These are phyloP conservation scores for Cystofilobasidium capitatum DNA, from an alignment of 768 basidiomycete genomes.

Conservation along the genomic window DNA sequence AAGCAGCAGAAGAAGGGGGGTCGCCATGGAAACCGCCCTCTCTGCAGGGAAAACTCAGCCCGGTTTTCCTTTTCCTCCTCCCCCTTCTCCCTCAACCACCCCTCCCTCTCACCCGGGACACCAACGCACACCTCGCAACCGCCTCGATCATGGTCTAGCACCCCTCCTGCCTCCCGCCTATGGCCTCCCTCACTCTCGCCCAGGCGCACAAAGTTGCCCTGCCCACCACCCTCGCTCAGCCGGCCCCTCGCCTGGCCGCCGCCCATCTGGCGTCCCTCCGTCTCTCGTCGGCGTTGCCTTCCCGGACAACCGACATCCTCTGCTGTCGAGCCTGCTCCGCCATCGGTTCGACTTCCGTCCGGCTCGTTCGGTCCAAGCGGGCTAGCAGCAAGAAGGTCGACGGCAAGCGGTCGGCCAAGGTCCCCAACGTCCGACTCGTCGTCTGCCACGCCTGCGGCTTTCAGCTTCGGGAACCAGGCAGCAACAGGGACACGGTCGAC, in stretches of 20 bases:
- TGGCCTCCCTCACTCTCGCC: neutral
- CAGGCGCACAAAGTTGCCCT: too few relatives aligned
- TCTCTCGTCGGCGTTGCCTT: neutral
- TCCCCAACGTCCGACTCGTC: neutral
- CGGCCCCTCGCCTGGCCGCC: neutral
- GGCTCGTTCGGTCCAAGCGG: neutral
- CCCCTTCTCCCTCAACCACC: too few relatives aligned
- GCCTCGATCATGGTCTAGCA: too few relatives aligned
- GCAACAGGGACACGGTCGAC: conserved; percentile 2
- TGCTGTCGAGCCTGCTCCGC: neutral
- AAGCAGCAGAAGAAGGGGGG: too few relatives aligned
- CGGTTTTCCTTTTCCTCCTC: too few relatives aligned
- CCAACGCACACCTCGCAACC: too few relatives aligned
- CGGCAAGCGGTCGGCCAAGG: neutral
- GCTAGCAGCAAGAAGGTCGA: neutral
- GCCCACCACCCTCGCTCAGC: neutral
- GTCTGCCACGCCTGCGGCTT: conserved; percentile 1
- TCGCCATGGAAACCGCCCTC: too few relatives aligned
- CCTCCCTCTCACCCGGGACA: too few relatives aligned
- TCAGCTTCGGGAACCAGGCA: neutral
- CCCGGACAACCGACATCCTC: neutral
- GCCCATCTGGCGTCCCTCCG: neutral
- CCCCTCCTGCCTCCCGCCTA: too few relatives aligned
- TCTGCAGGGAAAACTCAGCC: too few relatives aligned
- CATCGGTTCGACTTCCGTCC: neutral